Evolutionary conservation across 164 flowering plant species (phyloP).

Genomic region (Vitis rotundifolia): DNA sequence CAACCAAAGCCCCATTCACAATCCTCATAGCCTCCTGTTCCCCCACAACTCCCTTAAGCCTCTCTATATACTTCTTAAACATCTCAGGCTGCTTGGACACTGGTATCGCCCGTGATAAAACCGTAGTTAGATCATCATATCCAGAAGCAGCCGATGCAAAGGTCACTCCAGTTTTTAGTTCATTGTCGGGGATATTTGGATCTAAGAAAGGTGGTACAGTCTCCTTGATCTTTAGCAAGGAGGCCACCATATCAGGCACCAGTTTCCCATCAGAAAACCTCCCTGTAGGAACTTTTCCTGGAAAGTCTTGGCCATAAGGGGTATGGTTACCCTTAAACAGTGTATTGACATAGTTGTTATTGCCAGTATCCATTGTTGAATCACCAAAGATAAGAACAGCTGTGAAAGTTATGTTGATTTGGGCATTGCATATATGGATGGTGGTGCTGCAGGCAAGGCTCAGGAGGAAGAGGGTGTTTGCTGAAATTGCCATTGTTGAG

Average conservation of each 20-base stretch:
- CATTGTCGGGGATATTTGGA: conserved; percentile 31
- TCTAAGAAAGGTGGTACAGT: conserved; percentile 56
- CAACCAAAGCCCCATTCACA: conserved; percentile 31
- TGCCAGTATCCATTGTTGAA: conserved; percentile 63
- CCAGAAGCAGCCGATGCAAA: conserved; percentile 73
- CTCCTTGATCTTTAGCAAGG: conserved; percentile 42
- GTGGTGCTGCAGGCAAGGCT: not conserved
- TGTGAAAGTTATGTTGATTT: conserved; percentile 22
- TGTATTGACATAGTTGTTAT: conserved; percentile 51
- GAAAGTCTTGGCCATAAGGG: conserved; percentile 53
- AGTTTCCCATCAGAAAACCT: conserved; percentile 64
- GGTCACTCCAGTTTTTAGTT: conserved; percentile 43
- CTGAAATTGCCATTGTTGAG: not conserved
- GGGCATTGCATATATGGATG: conserved; percentile 6
- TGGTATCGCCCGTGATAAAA: conserved; percentile 25
- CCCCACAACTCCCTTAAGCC: conserved; percentile 38
- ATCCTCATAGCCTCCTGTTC: conserved; percentile 29
- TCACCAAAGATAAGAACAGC: conserved; percentile 65
- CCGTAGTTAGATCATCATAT: conserved; percentile 36
- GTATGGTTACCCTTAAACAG: conserved; percentile 21
- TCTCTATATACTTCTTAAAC: conserved; percentile 32
- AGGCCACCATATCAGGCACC: conserved; percentile 48
- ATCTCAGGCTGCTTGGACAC: conserved; percentile 30
- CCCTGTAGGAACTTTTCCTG: conserved; percentile 44
- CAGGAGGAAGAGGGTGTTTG: not conserved